Percentiles rank a stretch among this genome's conserved stretches.
These are phyloP conservation scores for Symbiodinium natans DNA, from an alignment of 73 alveolate genomes.

Conservation along the genomic window DNA sequence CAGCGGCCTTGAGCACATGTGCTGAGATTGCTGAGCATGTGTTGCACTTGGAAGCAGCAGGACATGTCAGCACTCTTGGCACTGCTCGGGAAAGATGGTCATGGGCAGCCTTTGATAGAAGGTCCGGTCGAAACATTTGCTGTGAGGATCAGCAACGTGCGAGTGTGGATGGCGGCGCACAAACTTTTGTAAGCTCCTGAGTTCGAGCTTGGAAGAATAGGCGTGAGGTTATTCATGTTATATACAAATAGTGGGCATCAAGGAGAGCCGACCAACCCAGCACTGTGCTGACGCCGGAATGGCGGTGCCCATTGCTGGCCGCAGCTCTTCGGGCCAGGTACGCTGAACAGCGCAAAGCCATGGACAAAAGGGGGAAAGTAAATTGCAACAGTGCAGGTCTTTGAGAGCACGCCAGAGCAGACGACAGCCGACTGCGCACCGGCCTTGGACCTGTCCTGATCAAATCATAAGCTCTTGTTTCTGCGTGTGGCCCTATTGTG, in stretches of 20 bases:
- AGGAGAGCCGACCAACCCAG: background rate
- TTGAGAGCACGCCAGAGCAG: background rate
- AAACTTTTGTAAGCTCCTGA: constrained; percentile 29
- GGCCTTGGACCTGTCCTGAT: background rate
- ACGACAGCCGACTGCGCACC: background rate
- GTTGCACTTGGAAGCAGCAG: background rate
- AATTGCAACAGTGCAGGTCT: too few species aligned
- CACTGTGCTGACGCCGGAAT: background rate
- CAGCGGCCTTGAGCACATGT: background rate
- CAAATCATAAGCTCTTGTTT: too few species aligned
- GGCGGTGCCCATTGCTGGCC: background rate
- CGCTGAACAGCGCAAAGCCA: too few species aligned
- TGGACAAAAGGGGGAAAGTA: too few species aligned
- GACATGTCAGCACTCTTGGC: too few species aligned
- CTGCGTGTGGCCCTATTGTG: too few species aligned
- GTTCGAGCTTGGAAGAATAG: background rate
- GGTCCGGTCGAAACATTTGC: background rate
- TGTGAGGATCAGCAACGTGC: constrained; percentile 82
- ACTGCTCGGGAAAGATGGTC: too few species aligned
- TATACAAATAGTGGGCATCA: too few species aligned
- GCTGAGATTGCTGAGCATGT: background rate
- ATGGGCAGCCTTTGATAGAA: too few species aligned
- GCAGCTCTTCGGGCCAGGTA: background rate
- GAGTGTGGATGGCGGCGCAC: constrained; percentile 71
- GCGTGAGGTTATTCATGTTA: too few species aligned